Base-by-base conservation (phyloP, 352 stramenopile species). In the Phytopythium mirpurense region DNA sequence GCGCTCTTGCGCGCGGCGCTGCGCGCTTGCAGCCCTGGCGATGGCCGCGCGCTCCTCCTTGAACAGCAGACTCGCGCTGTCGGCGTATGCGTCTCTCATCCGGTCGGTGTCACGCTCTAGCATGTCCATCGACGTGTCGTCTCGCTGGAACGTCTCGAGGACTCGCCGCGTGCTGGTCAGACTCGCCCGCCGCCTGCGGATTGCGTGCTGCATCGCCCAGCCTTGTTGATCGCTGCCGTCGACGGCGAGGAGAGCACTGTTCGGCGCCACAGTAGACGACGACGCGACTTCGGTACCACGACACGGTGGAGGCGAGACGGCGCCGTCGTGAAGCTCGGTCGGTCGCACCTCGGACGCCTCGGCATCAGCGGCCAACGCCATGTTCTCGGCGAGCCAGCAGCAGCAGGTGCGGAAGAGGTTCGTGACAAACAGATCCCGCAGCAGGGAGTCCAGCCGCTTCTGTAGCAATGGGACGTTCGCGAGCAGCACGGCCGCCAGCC, bases 311-410 rank as follows among this genome's bases (percentile, higher is more conserved):
- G 9, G n/a, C 9, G 27, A 38, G 19, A 18, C n/a, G n/a, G n/a
- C n/a, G n/a, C n/a, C 56, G 19, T 49, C 31, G 29, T 40, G 18
- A n/a, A 29, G 2, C 1, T 29, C 16, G 21, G n/a, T 11, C 34
- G 32, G 41, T 15, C 34, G 14, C 3, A n/a, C 11, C 32, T 36
- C 41, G 1, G 37, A 21, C 12, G 38, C 29, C 19, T 18, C 56
- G 38, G 21, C 46, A 12, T 45, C 37, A 26, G 12, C 47, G 15
- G 54, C 40, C 14, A 67, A 16, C n/a, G 46, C 56, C 63, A 85
- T 64, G 38, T 86, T 85, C 35, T 90, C 78, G 1, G 52, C 72
- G 0, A 90, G 59, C 74, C 74, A 90, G 49, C 67, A 90, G 54
- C 67, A 86, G 40, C 74, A 84, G 0, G 53, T 70, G 1, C 78